Conservation (phyloP, 352 stramenopile genomes). For the Thraustochytrium striatum region DNA sequence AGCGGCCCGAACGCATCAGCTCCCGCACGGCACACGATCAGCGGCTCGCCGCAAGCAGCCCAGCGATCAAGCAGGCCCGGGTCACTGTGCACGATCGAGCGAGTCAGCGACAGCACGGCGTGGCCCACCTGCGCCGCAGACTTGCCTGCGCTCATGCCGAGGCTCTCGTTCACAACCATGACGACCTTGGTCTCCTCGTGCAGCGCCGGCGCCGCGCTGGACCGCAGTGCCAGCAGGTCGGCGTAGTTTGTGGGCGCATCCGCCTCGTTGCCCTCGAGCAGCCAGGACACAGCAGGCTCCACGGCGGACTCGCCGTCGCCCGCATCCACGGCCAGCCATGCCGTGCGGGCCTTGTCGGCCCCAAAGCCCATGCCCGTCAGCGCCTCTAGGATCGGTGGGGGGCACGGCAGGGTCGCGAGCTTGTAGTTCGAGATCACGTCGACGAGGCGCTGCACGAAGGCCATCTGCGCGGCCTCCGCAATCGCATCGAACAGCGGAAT, state of each 20-base stretch:
- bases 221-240: neutral
- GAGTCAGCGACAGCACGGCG: conserved; percentile 12
- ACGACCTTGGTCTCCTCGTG: conserved; percentile 17
- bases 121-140: conserved; percentile 25
- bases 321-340: neutral
- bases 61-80: conserved; percentile 59
- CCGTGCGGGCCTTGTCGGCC: neutral
- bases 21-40: neutral
- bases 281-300: neutral
- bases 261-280: neutral
- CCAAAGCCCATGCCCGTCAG: neutral
- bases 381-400: neutral
- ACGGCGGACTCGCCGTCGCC: neutral
- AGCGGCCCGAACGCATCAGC: neutral
- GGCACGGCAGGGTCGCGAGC: neutral
- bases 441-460: neutral
- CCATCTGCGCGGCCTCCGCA: neutral
- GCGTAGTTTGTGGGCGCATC: neutral
- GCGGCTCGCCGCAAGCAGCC: neutral
- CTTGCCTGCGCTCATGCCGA: conserved; percentile 42
- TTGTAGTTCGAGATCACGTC: neutral
- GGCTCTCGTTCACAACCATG: neutral
- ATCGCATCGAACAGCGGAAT: conserved; percentile 14
- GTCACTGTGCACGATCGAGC: conserved; percentile 59
- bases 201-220: too few species aligned